A percentile compares a stretch with the other conserved stretches of the same genome.
These are phyloP conservation scores for Triticum aestivum DNA, from an alignment of 176 grass and related monocot species.

Conservation along the genomic window IWGSC_CS_RefSeq_v2.1 NC_057798.1:804810807-804811306, in stretches of 20 bases:
- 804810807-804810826: background rate
- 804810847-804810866: background rate
- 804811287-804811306: conserved; percentile 89
- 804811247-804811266: conserved; percentile 89
- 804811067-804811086: background rate
- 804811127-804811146: background rate
- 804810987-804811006: background rate
- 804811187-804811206: background rate
- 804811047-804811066: background rate
- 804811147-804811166: background rate
- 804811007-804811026: background rate
- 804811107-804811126: background rate
- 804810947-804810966: background rate
- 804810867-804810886: background rate
- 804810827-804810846: background rate
- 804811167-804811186: background rate
- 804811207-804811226: background rate
- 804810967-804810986: background rate
- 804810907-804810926: background rate
- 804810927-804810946: background rate
- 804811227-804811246: background rate
- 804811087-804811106: conserved; percentile 2
- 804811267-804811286: conserved; percentile 95
- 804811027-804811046: background rate
- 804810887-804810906: background rate